Base-by-base conservation (phyloP, 345 rosid genomes). In the Zanthoxylum bungeanum region DNA sequence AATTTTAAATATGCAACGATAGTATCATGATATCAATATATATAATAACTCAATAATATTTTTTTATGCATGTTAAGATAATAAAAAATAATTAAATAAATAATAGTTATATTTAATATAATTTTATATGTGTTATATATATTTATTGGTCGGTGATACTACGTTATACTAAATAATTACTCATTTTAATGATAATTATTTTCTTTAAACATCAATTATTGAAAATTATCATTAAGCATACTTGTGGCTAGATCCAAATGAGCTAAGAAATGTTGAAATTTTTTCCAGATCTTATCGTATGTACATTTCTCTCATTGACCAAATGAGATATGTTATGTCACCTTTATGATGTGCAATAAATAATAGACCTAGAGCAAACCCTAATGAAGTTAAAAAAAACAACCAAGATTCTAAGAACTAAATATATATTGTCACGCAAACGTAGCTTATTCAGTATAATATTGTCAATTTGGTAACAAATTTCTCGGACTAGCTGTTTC, bases 231-330 rank as follows among this genome's bases (percentile, higher is more conserved):
- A 66, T 49, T 31, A 42, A 50, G 25, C 40, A 65, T 44, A 30
- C 79, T 72, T 75, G 79, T 60, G 42, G 39, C 56, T 30, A 10
- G 75, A 75, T 77, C 52, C 24, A 57, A 58, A 58, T 74, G 79
- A 75, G 73, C 66, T 77, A 60, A 76, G 78, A 8, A 25, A 55
- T 46, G 62, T 69, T 69, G 66, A 75, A 78, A 81, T 37, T 3
- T 0, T 5, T 49, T 14, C 17, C 46, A 37, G 16, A 68, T 57
- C 71, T 28, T 28, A 58, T 36, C 8, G 8, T 25, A 36, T 36
- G 4, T 19, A 40, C 44, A 56, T 69, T 53, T 22, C 3, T 4
- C 28, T 34, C 49, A 8, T 63, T 75, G 74, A 56, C 65, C 59
- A 34, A 70, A 7, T 1, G 69, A 30, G 0, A 62, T 21, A 27